Evolutionary conservation across 805 yeast species (phyloP).

Genomic region (Sugiyamaella boreocaroliniensis): DNA sequence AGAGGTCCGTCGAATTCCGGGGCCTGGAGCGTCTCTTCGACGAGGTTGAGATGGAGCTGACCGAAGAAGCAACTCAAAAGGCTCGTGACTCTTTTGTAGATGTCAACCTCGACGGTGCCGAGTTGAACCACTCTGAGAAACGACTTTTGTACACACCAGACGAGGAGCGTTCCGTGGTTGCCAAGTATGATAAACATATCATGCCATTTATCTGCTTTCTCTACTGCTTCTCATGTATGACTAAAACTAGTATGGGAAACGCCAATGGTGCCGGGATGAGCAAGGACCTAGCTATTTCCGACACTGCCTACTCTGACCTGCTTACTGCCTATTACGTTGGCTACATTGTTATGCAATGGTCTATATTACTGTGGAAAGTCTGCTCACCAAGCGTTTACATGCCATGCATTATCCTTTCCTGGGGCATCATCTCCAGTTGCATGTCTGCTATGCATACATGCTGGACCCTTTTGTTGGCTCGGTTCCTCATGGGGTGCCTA

Average conservation of each 20-base stretch:
- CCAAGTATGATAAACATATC: slow-evolving; percentile 39
- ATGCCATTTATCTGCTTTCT: slow-evolving; percentile 42
- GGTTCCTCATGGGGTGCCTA: slow-evolving; percentile 37
- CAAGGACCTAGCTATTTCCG: slow-evolving; percentile 36
- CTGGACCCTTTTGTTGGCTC: slow-evolving; percentile 37
- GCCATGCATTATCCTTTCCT: slow-evolving; percentile 10
- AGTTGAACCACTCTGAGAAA: not conserved
- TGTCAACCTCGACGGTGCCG: not conserved
- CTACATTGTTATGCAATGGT: slow-evolving; percentile 41
- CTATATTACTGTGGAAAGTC: slow-evolving; percentile 19
- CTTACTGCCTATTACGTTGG: slow-evolving; percentile 44
- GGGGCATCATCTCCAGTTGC: slow-evolving; percentile 32
- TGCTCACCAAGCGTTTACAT: slow-evolving; percentile 9
- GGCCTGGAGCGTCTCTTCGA: slow-evolving; percentile 1
- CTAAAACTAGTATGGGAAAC: slow-evolving; percentile 47
- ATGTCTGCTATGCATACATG: slow-evolving; percentile 38
- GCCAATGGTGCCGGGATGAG: slow-evolving; percentile 47
- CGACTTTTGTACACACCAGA: slow-evolving; percentile 3
- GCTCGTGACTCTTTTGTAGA: not conserved
- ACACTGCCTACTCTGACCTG: slow-evolving; percentile 39
- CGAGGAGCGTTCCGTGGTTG: slow-evolving; percentile 17
- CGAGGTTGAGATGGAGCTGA: slow-evolving; percentile 3
- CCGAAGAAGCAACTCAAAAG: not conserved
- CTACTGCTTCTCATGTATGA: slow-evolving; percentile 44
- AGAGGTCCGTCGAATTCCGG: not conserved